Evolutionary conservation across 2,329 filamentous ascomycete genomes (phyloP).

Genomic region (Endoconidiophora polonica): DNA sequence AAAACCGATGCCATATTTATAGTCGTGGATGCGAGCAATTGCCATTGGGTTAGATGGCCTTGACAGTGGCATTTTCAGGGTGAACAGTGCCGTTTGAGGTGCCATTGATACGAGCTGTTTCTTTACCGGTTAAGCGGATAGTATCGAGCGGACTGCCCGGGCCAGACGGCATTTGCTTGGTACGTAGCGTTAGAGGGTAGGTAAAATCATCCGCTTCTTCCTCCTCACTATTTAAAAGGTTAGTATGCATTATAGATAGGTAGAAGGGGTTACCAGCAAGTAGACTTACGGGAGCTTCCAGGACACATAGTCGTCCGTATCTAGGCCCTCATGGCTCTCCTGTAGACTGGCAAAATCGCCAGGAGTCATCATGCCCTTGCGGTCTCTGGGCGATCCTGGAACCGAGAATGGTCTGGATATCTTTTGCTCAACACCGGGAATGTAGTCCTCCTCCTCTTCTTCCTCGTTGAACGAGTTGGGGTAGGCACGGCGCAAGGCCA

Average conservation of each 20-base stretch:
- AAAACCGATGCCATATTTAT: slow-evolving; percentile 1
- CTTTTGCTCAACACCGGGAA: slow-evolving; percentile 85
- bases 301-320: slow-evolving; percentile 91
- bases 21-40: neutral
- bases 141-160: slow-evolving; percentile 13
- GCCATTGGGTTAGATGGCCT: slow-evolving; percentile 2
- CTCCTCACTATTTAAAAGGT: slow-evolving; percentile 48
- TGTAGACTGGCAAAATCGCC: slow-evolving; percentile 94
- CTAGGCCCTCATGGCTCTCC: slow-evolving; percentile 82
- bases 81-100: slow-evolving; percentile 1
- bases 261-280: slow-evolving; percentile 1
- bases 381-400: slow-evolving; percentile 78
- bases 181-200: slow-evolving; percentile 40
- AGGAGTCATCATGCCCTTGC: slow-evolving; percentile 95
- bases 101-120: slow-evolving; percentile 1
- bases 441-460: slow-evolving; percentile 65
- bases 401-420: slow-evolving; percentile 88
- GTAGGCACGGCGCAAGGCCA: slow-evolving; percentile 83
- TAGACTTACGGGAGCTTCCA: slow-evolving; percentile 90
- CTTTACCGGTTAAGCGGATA: slow-evolving; percentile 6
- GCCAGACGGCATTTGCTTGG: slow-evolving; percentile 28
- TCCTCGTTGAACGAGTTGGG: slow-evolving; percentile 73
- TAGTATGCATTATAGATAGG: slow-evolving; percentile 14
- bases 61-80: slow-evolving; percentile 1
- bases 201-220: slow-evolving; percentile 69